Evolutionary conservation across 805 yeast genomes (phyloP).

Genomic region (Candida insectalens): DNA sequence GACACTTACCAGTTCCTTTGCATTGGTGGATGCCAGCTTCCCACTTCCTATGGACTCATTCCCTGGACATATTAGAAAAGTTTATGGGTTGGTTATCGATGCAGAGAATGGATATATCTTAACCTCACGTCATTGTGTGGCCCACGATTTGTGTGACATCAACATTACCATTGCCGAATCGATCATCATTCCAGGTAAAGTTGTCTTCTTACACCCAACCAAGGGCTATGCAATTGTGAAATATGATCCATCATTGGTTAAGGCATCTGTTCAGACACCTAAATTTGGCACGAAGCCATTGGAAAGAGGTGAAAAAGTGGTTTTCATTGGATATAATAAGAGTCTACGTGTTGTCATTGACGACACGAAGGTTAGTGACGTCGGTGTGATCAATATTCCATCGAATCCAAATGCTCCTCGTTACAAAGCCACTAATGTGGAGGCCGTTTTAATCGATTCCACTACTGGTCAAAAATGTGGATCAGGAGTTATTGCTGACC

Average conservation of each 20-base stretch:
- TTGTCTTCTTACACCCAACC: slow-evolving; percentile 78
- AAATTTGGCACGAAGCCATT: slow-evolving; percentile 45
- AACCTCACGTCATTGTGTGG: slow-evolving; percentile 69
- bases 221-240: slow-evolving; percentile 77
- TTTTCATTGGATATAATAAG: slow-evolving; percentile 75
- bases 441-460: slow-evolving; percentile 67
- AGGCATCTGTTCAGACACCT: slow-evolving; percentile 66
- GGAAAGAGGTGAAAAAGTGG: slow-evolving; percentile 63
- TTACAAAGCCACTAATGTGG: slow-evolving; percentile 78
- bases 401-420: slow-evolving; percentile 61
- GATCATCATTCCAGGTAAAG: slow-evolving; percentile 68
- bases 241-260: slow-evolving; percentile 68
- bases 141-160: slow-evolving; percentile 75
- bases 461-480: slow-evolving; percentile 59
- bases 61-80: slow-evolving; percentile 48
- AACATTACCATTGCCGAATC: slow-evolving; percentile 79
- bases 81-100: slow-evolving; percentile 76
- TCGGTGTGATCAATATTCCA: slow-evolving; percentile 67
- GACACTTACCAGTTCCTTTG: slow-evolving; percentile 56
- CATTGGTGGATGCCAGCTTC: slow-evolving; percentile 51
- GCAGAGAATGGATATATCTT: slow-evolving; percentile 71
- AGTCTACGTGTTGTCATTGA: slow-evolving; percentile 62
- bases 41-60: slow-evolving; percentile 73
- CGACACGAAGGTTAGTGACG: slow-evolving; percentile 67
- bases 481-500: slow-evolving; percentile 70